A percentile compares a stretch with the other conserved stretches of the same genome.
Evolutionary conservation across 495 filamentous ascomycete genomes (phyloP).

Genomic region (Neurospora terricola): DNA sequence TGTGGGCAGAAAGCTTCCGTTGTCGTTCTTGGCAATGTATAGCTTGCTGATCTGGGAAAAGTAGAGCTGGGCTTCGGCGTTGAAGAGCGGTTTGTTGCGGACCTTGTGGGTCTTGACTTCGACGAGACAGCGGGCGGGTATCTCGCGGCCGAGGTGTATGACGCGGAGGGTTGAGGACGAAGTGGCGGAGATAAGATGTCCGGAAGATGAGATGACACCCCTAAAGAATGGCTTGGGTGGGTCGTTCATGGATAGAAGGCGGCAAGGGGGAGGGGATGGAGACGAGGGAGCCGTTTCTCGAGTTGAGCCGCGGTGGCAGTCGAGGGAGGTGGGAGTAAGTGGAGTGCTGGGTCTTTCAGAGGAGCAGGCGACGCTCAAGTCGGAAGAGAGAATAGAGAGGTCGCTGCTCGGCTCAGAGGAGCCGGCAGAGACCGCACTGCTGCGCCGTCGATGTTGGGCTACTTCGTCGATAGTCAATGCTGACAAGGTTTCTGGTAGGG

Average conservation of each 20-base stretch:
- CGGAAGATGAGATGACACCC: not conserved
- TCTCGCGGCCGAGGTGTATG: slow-evolving; percentile 5
- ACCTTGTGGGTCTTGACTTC: slow-evolving; percentile 16
- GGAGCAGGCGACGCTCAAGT: not conserved
- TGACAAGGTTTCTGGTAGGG: not conserved
- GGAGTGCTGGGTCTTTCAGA: no score
- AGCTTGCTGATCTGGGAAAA: slow-evolving; percentile 9
- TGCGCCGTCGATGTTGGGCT: not conserved
- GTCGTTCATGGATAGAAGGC: not conserved
- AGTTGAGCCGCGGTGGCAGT: slow-evolving; percentile 2
- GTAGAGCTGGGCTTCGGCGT: slow-evolving; percentile 15
- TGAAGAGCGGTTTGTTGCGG: not conserved
- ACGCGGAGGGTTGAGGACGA: not conserved
- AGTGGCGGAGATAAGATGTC: not conserved
- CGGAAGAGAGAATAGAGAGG: not conserved
- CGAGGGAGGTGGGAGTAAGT: not conserved
- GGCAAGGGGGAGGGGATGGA: not conserved
- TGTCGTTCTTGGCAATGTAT: slow-evolving; percentile 9
- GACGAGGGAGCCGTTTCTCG: not conserved
- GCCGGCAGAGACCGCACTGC: not conserved
- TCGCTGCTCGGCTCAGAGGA: not conserved
- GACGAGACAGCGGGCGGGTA: slow-evolving; percentile 11
- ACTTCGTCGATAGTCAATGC: not conserved
- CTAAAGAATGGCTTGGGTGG: no score
- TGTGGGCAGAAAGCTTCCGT: slow-evolving; percentile 1